These are phyloP conservation scores for Backusella tarrabulga DNA, from an alignment of 192 early-diverging fungal species.

Conservation along the genomic window DNA sequence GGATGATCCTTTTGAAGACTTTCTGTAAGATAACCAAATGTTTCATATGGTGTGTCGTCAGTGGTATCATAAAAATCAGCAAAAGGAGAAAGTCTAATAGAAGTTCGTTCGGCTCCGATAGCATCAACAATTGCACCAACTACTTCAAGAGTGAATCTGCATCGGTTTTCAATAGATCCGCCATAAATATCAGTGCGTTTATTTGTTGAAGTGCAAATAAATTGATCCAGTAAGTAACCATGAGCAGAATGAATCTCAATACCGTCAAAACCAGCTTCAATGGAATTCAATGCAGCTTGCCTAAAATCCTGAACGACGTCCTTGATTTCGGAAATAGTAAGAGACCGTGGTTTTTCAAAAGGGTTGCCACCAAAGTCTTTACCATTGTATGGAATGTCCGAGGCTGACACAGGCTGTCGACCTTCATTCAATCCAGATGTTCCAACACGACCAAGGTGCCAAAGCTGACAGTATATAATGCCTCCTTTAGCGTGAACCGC, in stretches of 20 bases:
- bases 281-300: slow-evolving; percentile 64
- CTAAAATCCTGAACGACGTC: neutral
- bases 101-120: slow-evolving; percentile 32
- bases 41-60: slow-evolving; percentile 25
- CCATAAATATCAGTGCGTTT: slow-evolving; percentile 58
- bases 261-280: slow-evolving; percentile 81
- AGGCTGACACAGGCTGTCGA: slow-evolving; percentile 19
- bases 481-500: slow-evolving; percentile 56
- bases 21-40: slow-evolving; percentile 22
- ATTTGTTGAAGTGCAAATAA: slow-evolving; percentile 79
- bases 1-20: slow-evolving; percentile 29
- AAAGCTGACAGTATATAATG: slow-evolving; percentile 58
- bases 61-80: slow-evolving; percentile 28
- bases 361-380: neutral
- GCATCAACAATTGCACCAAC: slow-evolving; percentile 23
- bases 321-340: slow-evolving; percentile 12
- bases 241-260: slow-evolving; percentile 91
- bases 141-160: slow-evolving; percentile 31
- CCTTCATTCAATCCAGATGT: neutral
- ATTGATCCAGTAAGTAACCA: slow-evolving; percentile 85
- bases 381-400: slow-evolving; percentile 17
- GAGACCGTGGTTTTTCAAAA: slow-evolving; percentile 14
- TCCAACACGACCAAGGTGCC: slow-evolving; percentile 30
- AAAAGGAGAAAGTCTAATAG: slow-evolving; percentile 36
- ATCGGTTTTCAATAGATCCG: slow-evolving; percentile 29